Evolutionary conservation across 139 green algal species (phyloP).

Genomic region (Nannochloris sp.): DNA sequence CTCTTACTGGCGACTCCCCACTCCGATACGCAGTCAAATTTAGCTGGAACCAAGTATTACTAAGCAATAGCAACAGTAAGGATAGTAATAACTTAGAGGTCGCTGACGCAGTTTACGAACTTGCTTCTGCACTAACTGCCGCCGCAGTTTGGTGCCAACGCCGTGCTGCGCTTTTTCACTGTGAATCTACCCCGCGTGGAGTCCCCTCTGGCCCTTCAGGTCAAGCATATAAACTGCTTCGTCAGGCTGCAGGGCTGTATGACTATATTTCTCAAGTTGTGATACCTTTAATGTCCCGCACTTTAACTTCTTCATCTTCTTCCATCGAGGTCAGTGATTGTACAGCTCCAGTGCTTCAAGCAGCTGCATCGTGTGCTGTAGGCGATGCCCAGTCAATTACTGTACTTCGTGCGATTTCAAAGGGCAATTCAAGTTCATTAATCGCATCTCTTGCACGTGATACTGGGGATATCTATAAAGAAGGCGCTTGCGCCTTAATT

Average conservation of each 20-base stretch:
- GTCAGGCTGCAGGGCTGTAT: constrained; percentile 20
- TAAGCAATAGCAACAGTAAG: too few relatives aligned
- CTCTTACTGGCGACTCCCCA: background rate
- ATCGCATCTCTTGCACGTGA: constrained; percentile 29
- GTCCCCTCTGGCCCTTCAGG: background rate
- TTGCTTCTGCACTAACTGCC: constrained; percentile 15
- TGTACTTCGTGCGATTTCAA: constrained; percentile 32
- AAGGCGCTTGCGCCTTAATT: constrained; percentile 8
- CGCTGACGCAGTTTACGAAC: constrained; percentile 12
- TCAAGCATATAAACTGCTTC: constrained; percentile 26
- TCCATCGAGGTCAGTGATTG: constrained; percentile 1
- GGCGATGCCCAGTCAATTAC: constrained; percentile 41
- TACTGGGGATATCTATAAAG: constrained; percentile 18
- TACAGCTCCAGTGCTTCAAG: constrained; percentile 5
- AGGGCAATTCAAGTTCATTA: constrained; percentile 35
- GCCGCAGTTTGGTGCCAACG: constrained; percentile 8
- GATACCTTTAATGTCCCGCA: too few relatives aligned
- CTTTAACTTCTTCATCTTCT: too few relatives aligned
- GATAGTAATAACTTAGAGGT: too few relatives aligned
- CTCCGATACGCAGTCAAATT: constrained; percentile 6
- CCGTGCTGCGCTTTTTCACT: constrained; percentile 1
- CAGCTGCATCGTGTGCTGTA: background rate
- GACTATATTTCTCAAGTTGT: constrained; percentile 1
- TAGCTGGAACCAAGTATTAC: constrained; percentile 2
- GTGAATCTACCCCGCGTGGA: background rate